Conservation (phyloP, 495 filamentous ascomycete genomes). For the Elaphomyces granulatus region DNA sequence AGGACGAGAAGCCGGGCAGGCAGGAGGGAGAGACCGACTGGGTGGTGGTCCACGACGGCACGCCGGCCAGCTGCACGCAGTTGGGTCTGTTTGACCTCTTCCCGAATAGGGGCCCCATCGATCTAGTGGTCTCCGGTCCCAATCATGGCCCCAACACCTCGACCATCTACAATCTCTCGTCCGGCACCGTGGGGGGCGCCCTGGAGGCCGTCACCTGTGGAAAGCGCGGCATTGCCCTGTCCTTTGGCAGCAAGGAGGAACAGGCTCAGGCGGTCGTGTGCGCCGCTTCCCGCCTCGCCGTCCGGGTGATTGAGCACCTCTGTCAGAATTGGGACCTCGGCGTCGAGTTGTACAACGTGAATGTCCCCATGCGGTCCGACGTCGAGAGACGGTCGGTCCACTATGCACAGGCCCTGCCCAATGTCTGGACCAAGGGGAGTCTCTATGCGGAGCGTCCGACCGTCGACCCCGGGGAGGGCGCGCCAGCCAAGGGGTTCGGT, state of each 20-base stretch:
- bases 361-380: slow-evolving; percentile 56
- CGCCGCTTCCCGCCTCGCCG: slow-evolving; percentile 51
- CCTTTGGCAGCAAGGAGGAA: slow-evolving; percentile 67
- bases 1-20: slow-evolving; percentile 5
- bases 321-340: slow-evolving; percentile 55
- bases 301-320: slow-evolving; percentile 61
- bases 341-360: slow-evolving; percentile 76
- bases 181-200: slow-evolving; percentile 81
- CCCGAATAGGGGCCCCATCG: slow-evolving; percentile 52
- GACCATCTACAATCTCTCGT: slow-evolving; percentile 75
- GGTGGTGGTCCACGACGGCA: slow-evolving; percentile 77
- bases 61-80: slow-evolving; percentile 76
- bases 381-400: slow-evolving; percentile 48
- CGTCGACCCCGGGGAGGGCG: background rate
- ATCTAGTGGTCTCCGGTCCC: slow-evolving; percentile 79
- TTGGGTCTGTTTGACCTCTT: slow-evolving; percentile 86
- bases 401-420: slow-evolving; percentile 70
- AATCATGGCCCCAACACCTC: slow-evolving; percentile 95
- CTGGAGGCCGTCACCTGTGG: slow-evolving; percentile 80
- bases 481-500: slow-evolving; percentile 40
- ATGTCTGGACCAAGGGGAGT: slow-evolving; percentile 67
- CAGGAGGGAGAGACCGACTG: slow-evolving; percentile 50
- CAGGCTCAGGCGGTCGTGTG: slow-evolving; percentile 53
- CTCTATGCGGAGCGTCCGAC: slow-evolving; percentile 52
- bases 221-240: slow-evolving; percentile 62